Evolutionary conservation across 208 protist species (phyloP), one percentile per base, ranked within the genome.

Genomic region (Acanthamoeba royreba): DNA sequence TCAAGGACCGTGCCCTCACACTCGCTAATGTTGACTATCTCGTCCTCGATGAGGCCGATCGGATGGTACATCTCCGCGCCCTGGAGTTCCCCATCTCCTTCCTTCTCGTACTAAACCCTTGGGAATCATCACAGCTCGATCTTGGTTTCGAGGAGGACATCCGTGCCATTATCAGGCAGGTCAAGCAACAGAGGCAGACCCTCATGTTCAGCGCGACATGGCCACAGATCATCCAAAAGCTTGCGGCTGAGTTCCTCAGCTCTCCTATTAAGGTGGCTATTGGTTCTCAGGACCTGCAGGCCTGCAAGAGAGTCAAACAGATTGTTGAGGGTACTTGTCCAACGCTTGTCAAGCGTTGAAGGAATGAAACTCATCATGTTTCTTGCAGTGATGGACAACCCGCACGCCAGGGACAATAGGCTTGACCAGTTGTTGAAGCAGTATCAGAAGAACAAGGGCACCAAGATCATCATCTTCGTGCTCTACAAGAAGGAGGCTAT

Each of bases 11-110:
- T 35, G 97, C 97, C 90, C 96, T 99, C 3, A 99, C 99, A 93
- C 95, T 99, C 22, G 98, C 98, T 86, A 98, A 98, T 74, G 98
- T 99, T 94, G 99, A 98, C 83, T 99, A 99, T 95, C 96, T 99
- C 13, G 99, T 99, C n/a, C 96, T 99, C 28, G 99, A 99, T 94
- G 99, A 99, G 95, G 98, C 98, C 17, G 99, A 99, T 31, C 94
- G 95, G 47, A 99, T 99, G 98, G 95, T 99, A 33, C 96, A 98
- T 52, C 95, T 97, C 55, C 45, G 25, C 79, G 13, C 22, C 22
- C 52, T 61, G 19, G 17, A 17, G 17, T 22, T 61, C 52, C 22
- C 52, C 17, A 61, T 86, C 8, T 86, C 46, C 11, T 7, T 9
- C 17, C 5, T 11, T 28, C 22, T 58, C 53, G 40, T 25, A 55